These are phyloP conservation scores for Pseudogymnoascus sp. DNA, from an alignment of 2,329 filamentous ascomycete genomes.

Conservation along the genomic window DNA sequence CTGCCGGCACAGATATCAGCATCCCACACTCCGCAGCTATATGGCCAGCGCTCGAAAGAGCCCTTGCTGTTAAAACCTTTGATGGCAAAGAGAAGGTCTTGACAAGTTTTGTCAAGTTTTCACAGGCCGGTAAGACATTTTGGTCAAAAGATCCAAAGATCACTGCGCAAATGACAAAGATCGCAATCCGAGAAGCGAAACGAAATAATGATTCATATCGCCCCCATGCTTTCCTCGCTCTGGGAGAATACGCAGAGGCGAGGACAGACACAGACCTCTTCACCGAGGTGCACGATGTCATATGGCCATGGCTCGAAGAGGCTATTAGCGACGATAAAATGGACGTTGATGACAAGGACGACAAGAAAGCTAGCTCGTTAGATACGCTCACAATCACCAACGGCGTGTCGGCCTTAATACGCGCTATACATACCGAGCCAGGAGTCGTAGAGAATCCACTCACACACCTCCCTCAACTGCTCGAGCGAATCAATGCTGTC, in stretches of 20 bases:
- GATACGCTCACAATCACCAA: conserved; percentile 25
- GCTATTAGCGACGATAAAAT: conserved; percentile 52
- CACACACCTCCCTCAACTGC: conserved; percentile 20
- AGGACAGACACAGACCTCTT: conserved; percentile 64
- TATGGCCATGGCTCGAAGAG: conserved; percentile 53
- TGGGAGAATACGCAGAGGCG: conserved; percentile 64
- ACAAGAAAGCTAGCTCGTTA: conserved; percentile 15
- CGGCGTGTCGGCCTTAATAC: conserved; percentile 25
- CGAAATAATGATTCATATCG: conserved; percentile 81
- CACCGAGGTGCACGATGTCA: conserved; percentile 55
- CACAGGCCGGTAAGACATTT: conserved; percentile 51
- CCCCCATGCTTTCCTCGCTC: conserved; percentile 60
- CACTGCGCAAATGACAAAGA: conserved; percentile 64
- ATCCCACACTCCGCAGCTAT: conserved; percentile 51
- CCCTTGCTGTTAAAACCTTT: conserved; percentile 83
- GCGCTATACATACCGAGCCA: conserved; percentile 20
- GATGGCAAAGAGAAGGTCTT: conserved; percentile 82
- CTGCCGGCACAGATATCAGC: conserved; percentile 56
- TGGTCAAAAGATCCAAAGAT: conserved; percentile 45
- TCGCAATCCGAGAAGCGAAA: conserved; percentile 78
- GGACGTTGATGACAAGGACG: conserved; percentile 38
- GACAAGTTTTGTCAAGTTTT: conserved; percentile 69
- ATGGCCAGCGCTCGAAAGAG: conserved; percentile 78
- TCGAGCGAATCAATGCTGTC: conserved; percentile 19
- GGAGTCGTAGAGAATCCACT: conserved; percentile 17